phyloP scores from a whole-genome alignment of 164 flowering plant genomes.

The Nelumbo lutea region DNA sequence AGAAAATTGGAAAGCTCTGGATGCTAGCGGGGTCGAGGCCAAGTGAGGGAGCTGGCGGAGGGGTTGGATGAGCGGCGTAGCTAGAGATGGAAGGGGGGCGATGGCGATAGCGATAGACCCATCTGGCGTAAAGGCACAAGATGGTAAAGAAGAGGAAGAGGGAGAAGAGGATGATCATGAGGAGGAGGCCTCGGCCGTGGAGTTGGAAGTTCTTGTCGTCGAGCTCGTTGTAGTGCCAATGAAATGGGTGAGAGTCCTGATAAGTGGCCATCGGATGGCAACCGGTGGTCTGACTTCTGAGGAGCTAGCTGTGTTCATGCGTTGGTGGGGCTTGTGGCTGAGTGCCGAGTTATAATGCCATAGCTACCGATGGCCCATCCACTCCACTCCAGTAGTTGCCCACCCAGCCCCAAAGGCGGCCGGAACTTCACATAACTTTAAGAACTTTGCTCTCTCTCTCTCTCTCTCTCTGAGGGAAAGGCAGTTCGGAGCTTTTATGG shows the following conservation, averaged over 20 bases:
- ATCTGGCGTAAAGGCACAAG: slow-evolving; percentile 53
- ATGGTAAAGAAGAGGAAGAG: slow-evolving; percentile 37
- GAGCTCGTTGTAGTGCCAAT: slow-evolving; percentile 54
- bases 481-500: no score
- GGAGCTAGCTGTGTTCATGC: no score
- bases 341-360: no score
- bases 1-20: slow-evolving; percentile 35
- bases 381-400: no score
- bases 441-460: no score
- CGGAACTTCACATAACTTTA: no score
- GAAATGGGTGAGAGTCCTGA: slow-evolving; percentile 31
- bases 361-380: no score
- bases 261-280: slow-evolving; percentile 18
- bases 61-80: neutral
- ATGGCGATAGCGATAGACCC: slow-evolving; percentile 38
- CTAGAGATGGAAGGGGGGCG: slow-evolving; percentile 5
- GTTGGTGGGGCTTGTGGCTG: no score
- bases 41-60: neutral
- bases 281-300: no score
- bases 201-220: slow-evolving; percentile 54
- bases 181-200: slow-evolving; percentile 53
- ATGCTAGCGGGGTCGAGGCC: slow-evolving; percentile 37
- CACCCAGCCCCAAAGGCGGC: no score
- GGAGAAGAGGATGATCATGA: slow-evolving; percentile 38
- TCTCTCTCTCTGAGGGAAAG: no score